Percentiles rank a stretch among this genome's conserved stretches.
These are phyloP conservation scores for Gossypium bickii DNA, from an alignment of 345 rosid species.

Conservation along the genomic window DNA sequence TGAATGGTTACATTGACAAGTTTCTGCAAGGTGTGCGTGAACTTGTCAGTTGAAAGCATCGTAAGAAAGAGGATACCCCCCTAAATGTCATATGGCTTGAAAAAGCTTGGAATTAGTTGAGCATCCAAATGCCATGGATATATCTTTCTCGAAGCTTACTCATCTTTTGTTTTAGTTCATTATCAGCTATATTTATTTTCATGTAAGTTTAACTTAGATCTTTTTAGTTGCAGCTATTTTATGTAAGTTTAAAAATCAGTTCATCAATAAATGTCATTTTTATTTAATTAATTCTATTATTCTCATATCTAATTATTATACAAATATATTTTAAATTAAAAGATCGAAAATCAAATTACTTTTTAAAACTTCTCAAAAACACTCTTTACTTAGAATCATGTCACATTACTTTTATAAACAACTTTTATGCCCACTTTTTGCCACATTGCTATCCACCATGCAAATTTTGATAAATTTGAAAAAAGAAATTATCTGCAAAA, in stretches of 20 bases:
- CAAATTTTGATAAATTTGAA: no score
- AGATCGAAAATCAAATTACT: no score
- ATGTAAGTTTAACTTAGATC: neutral
- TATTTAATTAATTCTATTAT: no score
- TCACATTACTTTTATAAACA: no score
- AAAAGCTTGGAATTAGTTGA: neutral
- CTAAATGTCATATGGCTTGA: no score
- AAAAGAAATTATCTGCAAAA: no score
- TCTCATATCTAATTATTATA: no score
- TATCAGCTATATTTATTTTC: neutral
- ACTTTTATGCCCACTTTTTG: no score
- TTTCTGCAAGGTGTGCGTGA: constrained; percentile 35
- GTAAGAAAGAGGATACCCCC: neutral
- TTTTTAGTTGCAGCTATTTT: neutral
- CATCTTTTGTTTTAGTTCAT: neutral
- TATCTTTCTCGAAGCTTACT: neutral
- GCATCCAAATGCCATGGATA: neutral
- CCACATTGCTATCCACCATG: no score
- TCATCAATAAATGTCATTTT: neutral
- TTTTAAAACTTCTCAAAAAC: no score
- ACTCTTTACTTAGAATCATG: no score
- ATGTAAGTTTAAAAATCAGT: neutral
- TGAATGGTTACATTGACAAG: constrained; percentile 36
- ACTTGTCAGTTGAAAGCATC: constrained; percentile 23
- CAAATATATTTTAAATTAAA: no score